Percentiles rank a stretch among this genome's conserved stretches.
phyloP scores from a whole-genome alignment of 2,329 filamentous ascomycete species.

The Aspergillus persii region DNA sequence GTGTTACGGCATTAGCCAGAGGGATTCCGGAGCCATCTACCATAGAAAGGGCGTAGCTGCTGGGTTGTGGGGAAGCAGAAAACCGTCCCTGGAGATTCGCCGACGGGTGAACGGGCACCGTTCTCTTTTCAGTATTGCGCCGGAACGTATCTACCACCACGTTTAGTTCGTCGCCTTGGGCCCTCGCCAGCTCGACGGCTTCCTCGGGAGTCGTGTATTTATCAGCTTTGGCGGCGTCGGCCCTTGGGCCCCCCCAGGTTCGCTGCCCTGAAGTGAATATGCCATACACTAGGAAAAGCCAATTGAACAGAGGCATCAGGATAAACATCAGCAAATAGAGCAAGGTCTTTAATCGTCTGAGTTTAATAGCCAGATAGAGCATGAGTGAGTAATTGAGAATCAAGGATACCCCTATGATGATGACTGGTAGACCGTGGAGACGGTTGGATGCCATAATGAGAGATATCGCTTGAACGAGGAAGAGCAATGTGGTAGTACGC shows the following conservation, averaged over 20 bases:
- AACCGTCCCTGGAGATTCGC: conserved; percentile 76
- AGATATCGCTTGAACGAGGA: conserved; percentile 89
- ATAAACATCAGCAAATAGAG: conserved; percentile 95
- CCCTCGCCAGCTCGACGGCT: conserved; percentile 77
- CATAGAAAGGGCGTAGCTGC: conserved; percentile 70
- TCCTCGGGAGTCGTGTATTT: conserved; percentile 72
- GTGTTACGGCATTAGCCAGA: conserved; percentile 50
- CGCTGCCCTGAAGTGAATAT: conserved; percentile 92
- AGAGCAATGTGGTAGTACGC: conserved; percentile 85
- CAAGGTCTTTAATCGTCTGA: conserved; percentile 89
- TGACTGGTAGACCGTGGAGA: conserved; percentile 76
- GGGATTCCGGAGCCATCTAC: conserved; percentile 62
- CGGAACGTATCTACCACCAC: conserved; percentile 83
- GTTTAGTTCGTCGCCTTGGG: conserved; percentile 82
- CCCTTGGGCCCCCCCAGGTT: conserved; percentile 92
- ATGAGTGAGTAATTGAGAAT: conserved; percentile 93
- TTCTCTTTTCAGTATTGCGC: conserved; percentile 39
- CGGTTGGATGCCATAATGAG: conserved; percentile 80
- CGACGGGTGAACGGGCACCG: conserved; percentile 68
- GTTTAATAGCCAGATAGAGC: conserved; percentile 88
- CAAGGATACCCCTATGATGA: conserved; percentile 89
- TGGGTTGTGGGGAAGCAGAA: conserved; percentile 61
- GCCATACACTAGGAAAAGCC: conserved; percentile 96
- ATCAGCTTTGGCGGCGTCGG: conserved; percentile 81
- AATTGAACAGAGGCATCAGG: conserved; percentile 95